A percentile compares a stretch with the other conserved stretches of the same genome.
These are phyloP conservation scores for Mucor saturninus DNA, from an alignment of 371 early-diverging fungal genomes.

Conservation along the genomic window DNA sequence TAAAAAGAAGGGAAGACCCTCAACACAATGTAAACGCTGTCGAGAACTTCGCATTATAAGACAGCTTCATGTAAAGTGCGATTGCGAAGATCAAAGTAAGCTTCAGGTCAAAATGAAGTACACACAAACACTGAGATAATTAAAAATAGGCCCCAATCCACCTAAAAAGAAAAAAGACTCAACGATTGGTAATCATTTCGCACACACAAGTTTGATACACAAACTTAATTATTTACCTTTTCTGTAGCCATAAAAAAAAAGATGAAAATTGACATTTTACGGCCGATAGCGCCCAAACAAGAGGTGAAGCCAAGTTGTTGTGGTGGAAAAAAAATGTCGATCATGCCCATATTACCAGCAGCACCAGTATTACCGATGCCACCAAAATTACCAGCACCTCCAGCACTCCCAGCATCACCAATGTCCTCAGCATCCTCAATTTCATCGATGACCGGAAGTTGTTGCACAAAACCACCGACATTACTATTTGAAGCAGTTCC, in stretches of 20 bases:
- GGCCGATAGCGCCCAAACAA: constrained; percentile 26
- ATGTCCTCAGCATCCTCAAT: background rate
- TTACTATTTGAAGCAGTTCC: constrained; percentile 14
- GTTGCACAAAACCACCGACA: constrained; percentile 6
- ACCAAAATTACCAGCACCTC: background rate
- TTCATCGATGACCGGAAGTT: background rate
- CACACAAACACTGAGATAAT: background rate
- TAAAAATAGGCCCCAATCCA: background rate
- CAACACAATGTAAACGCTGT: constrained; percentile 80
- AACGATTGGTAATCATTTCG: background rate
- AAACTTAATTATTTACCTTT: background rate
- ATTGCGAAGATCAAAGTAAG: constrained; percentile 48
- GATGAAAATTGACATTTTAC: background rate
- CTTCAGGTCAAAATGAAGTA: background rate
- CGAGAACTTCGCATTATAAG: constrained; percentile 71
- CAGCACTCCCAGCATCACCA: background rate
- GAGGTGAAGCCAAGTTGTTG: background rate
- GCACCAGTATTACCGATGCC: background rate
- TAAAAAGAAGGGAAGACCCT: constrained; percentile 79
- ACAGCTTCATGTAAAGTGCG: constrained; percentile 77
- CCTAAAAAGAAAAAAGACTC: constrained; percentile 1
- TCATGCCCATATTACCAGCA: background rate
- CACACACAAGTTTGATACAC: too few species aligned
- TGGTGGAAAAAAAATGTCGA: background rate
- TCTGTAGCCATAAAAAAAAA: constrained; percentile 3